Evolutionary conservation across 371 early-diverging fungal genomes (phyloP), one percentile per base, ranked within the genome.

Genomic region (Rhizopus sp.): DNA sequence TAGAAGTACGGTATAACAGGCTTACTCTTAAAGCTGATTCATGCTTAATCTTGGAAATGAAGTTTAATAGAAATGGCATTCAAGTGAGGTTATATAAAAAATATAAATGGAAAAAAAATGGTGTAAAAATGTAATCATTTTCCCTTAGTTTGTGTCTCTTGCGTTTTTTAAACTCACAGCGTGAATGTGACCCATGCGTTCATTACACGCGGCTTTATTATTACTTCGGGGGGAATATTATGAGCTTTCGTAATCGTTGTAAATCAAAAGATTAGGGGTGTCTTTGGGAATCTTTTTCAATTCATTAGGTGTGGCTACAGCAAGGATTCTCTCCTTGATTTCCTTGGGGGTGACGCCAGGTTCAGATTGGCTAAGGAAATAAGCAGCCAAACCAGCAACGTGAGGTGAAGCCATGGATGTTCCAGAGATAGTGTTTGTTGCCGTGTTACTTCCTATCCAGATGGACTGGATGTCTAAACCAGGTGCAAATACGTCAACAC

Each of bases 401-500:
- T 99, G 99, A n/a, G 99, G 99, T 23, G 94, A 84, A 35, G 99
- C 99, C 99, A 99, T 99, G 39, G 96, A 95, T 5, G 99, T 99
- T 57, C 99, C 99, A 41, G 97, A 96, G 64, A 97, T 94, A 47
- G 89, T 91, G 78, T 92, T 95, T 68, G 86, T 90, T 59, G 85
- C 86, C 57, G 56, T 61, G 44, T 73, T 74, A 62, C 83, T 83
- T 37, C 93, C 92, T 69, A 87, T 92, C 95, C 96, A 98, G 57
- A 91, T 81, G 48, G 95, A 94, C 34, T 81, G 63, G 56, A 99
- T 95, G 62, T 96, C 88, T 48, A 90, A 84, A 44, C 99, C 99
- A 29, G 96, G 95, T 37, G 72, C 72, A 74, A 95, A 95, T 50
- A 98, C 86, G 70, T 97, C 95, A 16, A 95, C 94, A 74, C 99